phyloP scores from a whole-genome alignment of 2,329 filamentous ascomycete genomes.

The Ophiocordyceps unilateralis region DNA sequence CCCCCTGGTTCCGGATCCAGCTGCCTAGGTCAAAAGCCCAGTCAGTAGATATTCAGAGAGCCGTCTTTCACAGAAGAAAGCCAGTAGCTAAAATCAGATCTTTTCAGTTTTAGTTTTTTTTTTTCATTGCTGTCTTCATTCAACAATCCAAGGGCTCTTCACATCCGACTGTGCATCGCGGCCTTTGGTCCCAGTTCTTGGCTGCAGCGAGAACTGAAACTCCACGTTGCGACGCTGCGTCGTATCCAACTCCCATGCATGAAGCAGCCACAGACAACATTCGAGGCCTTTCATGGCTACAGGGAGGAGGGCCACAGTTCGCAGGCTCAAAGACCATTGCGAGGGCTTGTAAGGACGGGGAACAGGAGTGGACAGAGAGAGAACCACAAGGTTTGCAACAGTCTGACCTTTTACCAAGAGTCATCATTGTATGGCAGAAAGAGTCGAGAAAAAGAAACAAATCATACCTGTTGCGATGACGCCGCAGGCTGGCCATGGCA shows the following conservation, averaged over 20 bases:
- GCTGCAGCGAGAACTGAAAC: conserved; percentile 25
- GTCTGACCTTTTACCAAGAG: conserved; percentile 50
- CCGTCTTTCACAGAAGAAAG: not conserved
- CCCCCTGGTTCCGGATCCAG: not conserved
- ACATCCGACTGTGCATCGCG: conserved; percentile 29
- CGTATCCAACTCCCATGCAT: not conserved
- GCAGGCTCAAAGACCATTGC: too few relatives aligned
- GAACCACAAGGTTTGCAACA: conserved; percentile 29
- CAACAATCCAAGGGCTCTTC: conserved; percentile 32
- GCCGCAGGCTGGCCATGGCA: not conserved
- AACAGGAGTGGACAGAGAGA: not conserved
- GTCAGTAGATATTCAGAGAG: not conserved
- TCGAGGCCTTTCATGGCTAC: not conserved
- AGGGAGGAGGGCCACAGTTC: conserved; percentile 1
- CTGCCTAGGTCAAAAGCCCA: not conserved
- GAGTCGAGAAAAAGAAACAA: not conserved
- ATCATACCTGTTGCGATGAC: not conserved
- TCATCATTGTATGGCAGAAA: conserved; percentile 29
- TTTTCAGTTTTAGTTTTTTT: too few relatives aligned
- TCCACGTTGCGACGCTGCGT: conserved; percentile 30
- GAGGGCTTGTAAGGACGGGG: not conserved
- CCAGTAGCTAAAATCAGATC: conserved; percentile 40
- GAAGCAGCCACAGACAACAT: conserved; percentile 1
- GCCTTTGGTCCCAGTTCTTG: conserved; percentile 41
- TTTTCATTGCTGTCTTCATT: conserved; percentile 29